Evolutionary conservation across 176 grass and related monocot species (phyloP).

Genomic region (Avena sativa): DNA sequence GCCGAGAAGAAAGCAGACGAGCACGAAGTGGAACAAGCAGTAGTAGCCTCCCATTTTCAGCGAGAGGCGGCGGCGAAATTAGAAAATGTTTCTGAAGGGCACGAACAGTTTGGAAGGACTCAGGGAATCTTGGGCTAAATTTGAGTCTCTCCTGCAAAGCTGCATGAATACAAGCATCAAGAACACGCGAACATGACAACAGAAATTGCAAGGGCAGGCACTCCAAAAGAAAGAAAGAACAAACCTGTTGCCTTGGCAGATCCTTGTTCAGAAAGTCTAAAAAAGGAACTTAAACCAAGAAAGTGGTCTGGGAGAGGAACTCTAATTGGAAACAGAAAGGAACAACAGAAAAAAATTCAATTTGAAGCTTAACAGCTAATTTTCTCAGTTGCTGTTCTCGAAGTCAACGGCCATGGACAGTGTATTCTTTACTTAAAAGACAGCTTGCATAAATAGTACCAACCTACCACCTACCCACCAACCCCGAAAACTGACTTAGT

Average conservation of each 20-base stretch:
- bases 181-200: background rate
- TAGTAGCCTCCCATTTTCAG: constrained; percentile 63
- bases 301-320: background rate
- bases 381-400: background rate
- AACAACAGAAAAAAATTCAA: background rate
- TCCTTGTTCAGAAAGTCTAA: background rate
- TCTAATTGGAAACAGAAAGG: background rate
- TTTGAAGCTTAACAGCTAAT: background rate
- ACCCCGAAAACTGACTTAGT: background rate
- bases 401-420: background rate
- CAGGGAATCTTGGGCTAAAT: background rate
- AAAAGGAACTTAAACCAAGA: background rate
- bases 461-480: background rate
- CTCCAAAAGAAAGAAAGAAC: background rate
- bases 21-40: constrained; percentile 29
- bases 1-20: constrained; percentile 34
- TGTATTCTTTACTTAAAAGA: too few species aligned
- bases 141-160: background rate
- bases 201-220: background rate
- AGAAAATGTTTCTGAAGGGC: constrained; percentile 30
- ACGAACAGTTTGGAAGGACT: background rate
- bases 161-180: constrained; percentile 12
- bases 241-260: background rate
- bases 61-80: constrained; percentile 23
- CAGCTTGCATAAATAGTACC: too few species aligned